These are phyloP conservation scores for Mortierella alpina DNA, from an alignment of 192 early-diverging fungal genomes.

Conservation along the genomic window DNA sequence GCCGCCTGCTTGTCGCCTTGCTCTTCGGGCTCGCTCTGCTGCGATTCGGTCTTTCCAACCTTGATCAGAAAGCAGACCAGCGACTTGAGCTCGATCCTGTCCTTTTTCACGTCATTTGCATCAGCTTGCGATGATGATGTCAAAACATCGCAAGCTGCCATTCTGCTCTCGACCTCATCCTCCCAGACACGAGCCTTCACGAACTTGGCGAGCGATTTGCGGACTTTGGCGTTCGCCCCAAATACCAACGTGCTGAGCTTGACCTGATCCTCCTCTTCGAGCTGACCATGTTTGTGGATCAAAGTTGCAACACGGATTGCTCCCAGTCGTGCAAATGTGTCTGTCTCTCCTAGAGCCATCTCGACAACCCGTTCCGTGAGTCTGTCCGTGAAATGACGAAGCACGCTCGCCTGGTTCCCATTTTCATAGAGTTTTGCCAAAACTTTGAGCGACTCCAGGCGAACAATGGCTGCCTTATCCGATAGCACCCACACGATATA, in stretches of 20 bases:
- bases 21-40: constrained; percentile 10
- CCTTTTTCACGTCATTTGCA: constrained; percentile 36
- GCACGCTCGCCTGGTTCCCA: constrained; percentile 63
- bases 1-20: constrained; percentile 3
- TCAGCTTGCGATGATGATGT: constrained; percentile 7
- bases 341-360: constrained; percentile 78
- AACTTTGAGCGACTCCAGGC: constrained; percentile 77
- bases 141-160: constrained; percentile 33
- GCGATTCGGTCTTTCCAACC: constrained; percentile 26
- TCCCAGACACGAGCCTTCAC: constrained; percentile 58
- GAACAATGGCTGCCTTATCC: constrained; percentile 78
- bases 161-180: constrained; percentile 45
- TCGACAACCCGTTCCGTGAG: constrained; percentile 79
- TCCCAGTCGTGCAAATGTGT: constrained; percentile 59
- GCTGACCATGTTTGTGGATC: constrained; percentile 61
- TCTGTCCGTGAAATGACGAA: constrained; percentile 73
- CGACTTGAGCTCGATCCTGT: constrained; percentile 61
- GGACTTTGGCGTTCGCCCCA: constrained; percentile 72
- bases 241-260: constrained; percentile 77
- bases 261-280: constrained; percentile 73
- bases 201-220: constrained; percentile 73
- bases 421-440: constrained; percentile 68
- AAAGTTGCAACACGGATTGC: constrained; percentile 63
- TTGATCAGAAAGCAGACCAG: constrained; percentile 58
- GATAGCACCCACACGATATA: constrained; percentile 91